Conservation (phyloP, 2,329 filamentous ascomycete genomes). For the Cordyceps cateniannulata region DNA sequence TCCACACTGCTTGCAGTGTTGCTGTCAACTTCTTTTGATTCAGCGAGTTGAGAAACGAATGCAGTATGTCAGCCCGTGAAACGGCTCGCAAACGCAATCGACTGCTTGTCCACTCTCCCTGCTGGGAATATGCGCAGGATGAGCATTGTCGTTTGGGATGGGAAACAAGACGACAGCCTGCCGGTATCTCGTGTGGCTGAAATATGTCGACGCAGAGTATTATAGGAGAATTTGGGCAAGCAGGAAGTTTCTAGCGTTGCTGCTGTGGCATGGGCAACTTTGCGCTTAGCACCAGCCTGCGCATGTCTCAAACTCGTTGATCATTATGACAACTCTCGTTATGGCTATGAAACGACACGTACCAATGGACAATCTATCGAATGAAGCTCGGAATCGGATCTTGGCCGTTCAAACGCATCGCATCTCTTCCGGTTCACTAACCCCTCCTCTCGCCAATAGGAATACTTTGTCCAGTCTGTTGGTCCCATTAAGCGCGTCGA, state of each 20-base stretch:
- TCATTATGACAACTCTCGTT: background rate
- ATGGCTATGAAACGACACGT: constrained; percentile 9
- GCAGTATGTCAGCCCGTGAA: background rate
- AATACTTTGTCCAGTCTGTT: constrained; percentile 87
- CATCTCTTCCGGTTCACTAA: constrained; percentile 52
- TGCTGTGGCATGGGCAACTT: constrained; percentile 6
- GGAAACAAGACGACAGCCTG: background rate
- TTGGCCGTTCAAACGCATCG: constrained; percentile 20
- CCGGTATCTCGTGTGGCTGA: background rate
- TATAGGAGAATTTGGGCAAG: background rate
- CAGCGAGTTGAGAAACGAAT: constrained; percentile 8
- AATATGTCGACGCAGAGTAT: background rate
- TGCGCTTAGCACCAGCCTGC: background rate
- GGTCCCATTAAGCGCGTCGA: constrained; percentile 87
- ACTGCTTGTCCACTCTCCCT: constrained; percentile 6
- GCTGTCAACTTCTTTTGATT: constrained; percentile 6
- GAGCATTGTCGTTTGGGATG: background rate
- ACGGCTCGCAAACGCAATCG: background rate
- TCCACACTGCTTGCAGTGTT: constrained; percentile 2
- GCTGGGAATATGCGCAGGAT: background rate
- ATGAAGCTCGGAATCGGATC: constrained; percentile 25
- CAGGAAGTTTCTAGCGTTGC: background rate
- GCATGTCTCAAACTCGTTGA: constrained; percentile 4
- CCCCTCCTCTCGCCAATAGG: constrained; percentile 64
- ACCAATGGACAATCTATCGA: constrained; percentile 25